phyloP scores from a whole-genome alignment of 2,329 filamentous ascomycete genomes.

The Emergomyces orientalis region DNA sequence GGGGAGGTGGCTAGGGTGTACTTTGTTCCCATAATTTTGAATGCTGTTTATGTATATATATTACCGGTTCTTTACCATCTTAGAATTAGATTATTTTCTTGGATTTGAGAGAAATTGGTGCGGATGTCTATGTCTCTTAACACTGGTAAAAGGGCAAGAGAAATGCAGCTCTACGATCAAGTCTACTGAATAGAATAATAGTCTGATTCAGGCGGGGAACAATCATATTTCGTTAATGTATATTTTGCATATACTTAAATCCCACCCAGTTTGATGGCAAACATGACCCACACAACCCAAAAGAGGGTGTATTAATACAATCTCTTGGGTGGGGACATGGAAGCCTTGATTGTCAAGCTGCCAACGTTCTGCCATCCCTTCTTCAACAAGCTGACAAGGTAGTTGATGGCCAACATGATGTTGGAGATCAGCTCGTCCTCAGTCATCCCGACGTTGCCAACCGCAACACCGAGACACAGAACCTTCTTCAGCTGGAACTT shows the following conservation, averaged over 20 bases:
- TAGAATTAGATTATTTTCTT: neutral
- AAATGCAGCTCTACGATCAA: neutral
- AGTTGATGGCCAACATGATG: conserved; percentile 99
- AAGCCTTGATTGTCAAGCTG: conserved; percentile 98
- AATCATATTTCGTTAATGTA: neutral
- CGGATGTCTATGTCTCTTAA: neutral
- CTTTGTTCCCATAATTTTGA: neutral
- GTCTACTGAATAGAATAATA: too few species aligned
- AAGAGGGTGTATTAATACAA: conserved; percentile 62
- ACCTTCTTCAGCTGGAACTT: conserved; percentile 99
- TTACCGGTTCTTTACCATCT: neutral
- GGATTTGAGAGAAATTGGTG: neutral
- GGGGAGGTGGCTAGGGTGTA: neutral
- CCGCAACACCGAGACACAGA: conserved; percentile 98
- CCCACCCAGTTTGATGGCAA: neutral
- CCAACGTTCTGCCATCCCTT: conserved; percentile 99
- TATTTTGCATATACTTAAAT: neutral
- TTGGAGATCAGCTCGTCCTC: conserved; percentile 93
- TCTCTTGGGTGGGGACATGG: conserved; percentile 97
- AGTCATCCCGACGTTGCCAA: conserved; percentile 97
- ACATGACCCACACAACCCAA: neutral
- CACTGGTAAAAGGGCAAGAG: neutral
- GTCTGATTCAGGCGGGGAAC: neutral
- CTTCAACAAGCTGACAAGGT: conserved; percentile 98
- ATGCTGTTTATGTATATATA: neutral